Percentiles rank a stretch among this genome's conserved stretches.
Conservation (phyloP, 352 stramenopile genomes). For the Phytophthora pistaciae region DNA sequence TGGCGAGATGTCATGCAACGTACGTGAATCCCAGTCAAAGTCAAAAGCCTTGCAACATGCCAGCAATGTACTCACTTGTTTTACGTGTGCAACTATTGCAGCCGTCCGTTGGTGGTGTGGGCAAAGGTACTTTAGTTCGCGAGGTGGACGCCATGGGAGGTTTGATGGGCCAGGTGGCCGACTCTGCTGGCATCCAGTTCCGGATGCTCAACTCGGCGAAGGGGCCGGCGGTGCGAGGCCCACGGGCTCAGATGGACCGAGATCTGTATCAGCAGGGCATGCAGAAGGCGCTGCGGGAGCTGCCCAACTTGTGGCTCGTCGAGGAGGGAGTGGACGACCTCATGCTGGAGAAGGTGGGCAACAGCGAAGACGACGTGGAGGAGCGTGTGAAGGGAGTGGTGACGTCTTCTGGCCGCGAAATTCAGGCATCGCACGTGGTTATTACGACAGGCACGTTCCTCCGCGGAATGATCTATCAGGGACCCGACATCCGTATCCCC, state of each 20-base stretch:
- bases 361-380: slow-evolving; percentile 33
- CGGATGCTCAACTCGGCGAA: slow-evolving; percentile 97
- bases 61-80: slow-evolving; percentile 10
- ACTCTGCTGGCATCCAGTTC: slow-evolving; percentile 98
- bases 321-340: slow-evolving; percentile 97
- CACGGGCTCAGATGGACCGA: slow-evolving; percentile 97
- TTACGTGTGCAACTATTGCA: slow-evolving; percentile 29
- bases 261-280: slow-evolving; percentile 97
- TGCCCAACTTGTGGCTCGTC: slow-evolving; percentile 93
- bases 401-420: slow-evolving; percentile 60
- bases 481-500: slow-evolving; percentile 90
- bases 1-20: slow-evolving; percentile 99
- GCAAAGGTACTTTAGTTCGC: slow-evolving; percentile 98
- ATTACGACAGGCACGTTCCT: slow-evolving; percentile 99
- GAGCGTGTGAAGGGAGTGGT: slow-evolving; percentile 75
- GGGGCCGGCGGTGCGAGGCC: slow-evolving; percentile 87
- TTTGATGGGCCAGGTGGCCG: slow-evolving; percentile 97
- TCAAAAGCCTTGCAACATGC: not conserved
- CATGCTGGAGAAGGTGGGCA: slow-evolving; percentile 60
- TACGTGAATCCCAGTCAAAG: slow-evolving; percentile 38
- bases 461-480: slow-evolving; percentile 96
- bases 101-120: slow-evolving; percentile 98
- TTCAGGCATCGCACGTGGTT: slow-evolving; percentile 82
- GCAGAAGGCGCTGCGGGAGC: slow-evolving; percentile 81
- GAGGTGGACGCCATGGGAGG: slow-evolving; percentile 98